phyloP scores from a whole-genome alignment of 2,329 filamentous ascomycete genomes.

The Stachybotrys chartarum region DNA sequence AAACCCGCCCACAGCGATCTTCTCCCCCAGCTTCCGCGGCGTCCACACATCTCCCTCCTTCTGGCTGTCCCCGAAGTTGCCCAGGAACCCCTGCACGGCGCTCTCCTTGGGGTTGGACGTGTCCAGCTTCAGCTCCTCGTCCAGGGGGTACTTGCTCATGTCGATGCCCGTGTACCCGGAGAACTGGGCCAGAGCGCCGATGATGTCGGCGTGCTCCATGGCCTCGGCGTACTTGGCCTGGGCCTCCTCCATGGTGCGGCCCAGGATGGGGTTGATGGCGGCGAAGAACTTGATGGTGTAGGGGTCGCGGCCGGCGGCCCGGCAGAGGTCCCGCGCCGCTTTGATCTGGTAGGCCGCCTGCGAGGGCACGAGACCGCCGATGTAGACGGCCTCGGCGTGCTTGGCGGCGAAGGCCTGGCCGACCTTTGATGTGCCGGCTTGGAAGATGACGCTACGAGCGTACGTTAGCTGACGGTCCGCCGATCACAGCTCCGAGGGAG shows the following conservation, averaged over 20 bases:
- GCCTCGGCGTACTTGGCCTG: constrained; percentile 41
- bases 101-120: constrained; percentile 44
- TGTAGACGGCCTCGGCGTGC: constrained; percentile 51
- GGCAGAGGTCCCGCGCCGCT: constrained; percentile 44
- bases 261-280: constrained; percentile 42
- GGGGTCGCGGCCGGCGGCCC: constrained; percentile 44
- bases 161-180: constrained; percentile 56
- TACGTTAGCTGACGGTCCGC: not conserved
- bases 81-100: constrained; percentile 41
- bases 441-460: constrained; percentile 35
- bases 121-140: constrained; percentile 49
- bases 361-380: constrained; percentile 35
- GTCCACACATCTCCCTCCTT: constrained; percentile 36
- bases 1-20: constrained; percentile 31
- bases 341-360: constrained; percentile 41
- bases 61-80: constrained; percentile 40
- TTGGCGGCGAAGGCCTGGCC: constrained; percentile 48
- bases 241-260: constrained; percentile 44
- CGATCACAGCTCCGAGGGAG: not conserved
- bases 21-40: constrained; percentile 32
- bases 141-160: constrained; percentile 48
- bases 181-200: constrained; percentile 50
- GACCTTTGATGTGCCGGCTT: constrained; percentile 52
- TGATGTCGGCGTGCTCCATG: constrained; percentile 43
- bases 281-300: constrained; percentile 48